Percentiles rank a stretch among this genome's conserved stretches.
Conservation (phyloP, 371 early-diverging fungal species). For the Synchytrium microbalum region DNA sequence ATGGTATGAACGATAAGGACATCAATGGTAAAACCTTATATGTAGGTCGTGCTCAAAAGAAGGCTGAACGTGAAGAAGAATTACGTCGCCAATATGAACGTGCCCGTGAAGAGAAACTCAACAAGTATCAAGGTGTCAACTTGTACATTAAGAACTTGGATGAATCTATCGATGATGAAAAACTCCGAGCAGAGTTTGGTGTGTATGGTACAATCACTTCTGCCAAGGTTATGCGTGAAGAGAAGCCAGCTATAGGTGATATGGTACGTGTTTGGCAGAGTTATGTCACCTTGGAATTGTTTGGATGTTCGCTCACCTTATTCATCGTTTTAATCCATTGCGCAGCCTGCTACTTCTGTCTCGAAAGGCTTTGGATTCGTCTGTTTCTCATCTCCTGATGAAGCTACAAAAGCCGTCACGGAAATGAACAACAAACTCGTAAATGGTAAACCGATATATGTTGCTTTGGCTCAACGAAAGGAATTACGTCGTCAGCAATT, state of each 20-base stretch:
- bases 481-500: conserved; percentile 89
- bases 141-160: conserved; percentile 97
- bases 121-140: conserved; percentile 97
- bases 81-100: conserved; percentile 89
- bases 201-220: conserved; percentile 92
- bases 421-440: conserved; percentile 75
- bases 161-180: conserved; percentile 90
- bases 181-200: conserved; percentile 88
- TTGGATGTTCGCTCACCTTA: conserved; percentile 1
- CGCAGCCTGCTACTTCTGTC: conserved; percentile 28
- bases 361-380: conserved; percentile 82
- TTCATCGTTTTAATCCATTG: not conserved
- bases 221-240: conserved; percentile 95
- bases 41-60: conserved; percentile 98
- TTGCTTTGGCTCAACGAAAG: conserved; percentile 95
- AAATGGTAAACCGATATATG: conserved; percentile 91
- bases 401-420: conserved; percentile 57
- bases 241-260: conserved; percentile 42
- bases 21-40: conserved; percentile 85
- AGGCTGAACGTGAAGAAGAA: conserved; percentile 96
- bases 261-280: not conserved
- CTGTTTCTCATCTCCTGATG: conserved; percentile 52
- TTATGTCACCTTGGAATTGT: not conserved
- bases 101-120: conserved; percentile 85
- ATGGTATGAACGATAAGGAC: conserved; percentile 88